Evolutionary conservation across 2,329 filamentous ascomycete species (phyloP).

Genomic region (Stenocarpella maydis): DNA sequence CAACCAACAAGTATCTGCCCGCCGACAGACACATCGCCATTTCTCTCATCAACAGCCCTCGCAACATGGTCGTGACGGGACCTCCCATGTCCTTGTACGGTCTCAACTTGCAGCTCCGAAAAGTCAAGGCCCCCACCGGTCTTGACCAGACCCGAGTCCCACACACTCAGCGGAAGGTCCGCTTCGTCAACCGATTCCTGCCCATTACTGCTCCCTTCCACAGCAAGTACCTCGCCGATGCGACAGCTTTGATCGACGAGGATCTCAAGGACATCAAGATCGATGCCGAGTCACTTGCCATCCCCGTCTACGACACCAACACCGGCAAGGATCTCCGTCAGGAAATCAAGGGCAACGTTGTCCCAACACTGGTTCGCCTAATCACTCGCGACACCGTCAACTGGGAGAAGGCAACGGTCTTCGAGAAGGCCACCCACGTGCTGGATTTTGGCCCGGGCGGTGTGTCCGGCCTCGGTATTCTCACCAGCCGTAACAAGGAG

Average conservation of each 20-base stretch:
- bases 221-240: conserved; percentile 88
- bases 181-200: conserved; percentile 95
- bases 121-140: conserved; percentile 97
- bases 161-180: conserved; percentile 93
- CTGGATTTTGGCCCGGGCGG: conserved; percentile 97
- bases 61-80: conserved; percentile 96
- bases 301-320: conserved; percentile 90
- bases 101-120: conserved; percentile 92
- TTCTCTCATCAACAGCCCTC: conserved; percentile 94
- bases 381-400: conserved; percentile 94
- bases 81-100: conserved; percentile 96
- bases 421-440: conserved; percentile 90
- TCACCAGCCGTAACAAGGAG: conserved; percentile 99
- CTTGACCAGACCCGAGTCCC: conserved; percentile 95
- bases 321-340: conserved; percentile 84
- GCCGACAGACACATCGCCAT: conserved; percentile 92
- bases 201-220: conserved; percentile 99
- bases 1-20: conserved; percentile 95
- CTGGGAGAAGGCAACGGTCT: conserved; percentile 94
- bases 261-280: conserved; percentile 87
- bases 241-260: conserved; percentile 82
- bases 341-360: conserved; percentile 77
- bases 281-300: conserved; percentile 74
- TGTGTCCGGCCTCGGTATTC: conserved; percentile 91
- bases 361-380: conserved; percentile 86